These are phyloP conservation scores for Vanrija humicola DNA, from an alignment of 1,284 basidiomycete species.

Conservation along the genomic window DNA sequence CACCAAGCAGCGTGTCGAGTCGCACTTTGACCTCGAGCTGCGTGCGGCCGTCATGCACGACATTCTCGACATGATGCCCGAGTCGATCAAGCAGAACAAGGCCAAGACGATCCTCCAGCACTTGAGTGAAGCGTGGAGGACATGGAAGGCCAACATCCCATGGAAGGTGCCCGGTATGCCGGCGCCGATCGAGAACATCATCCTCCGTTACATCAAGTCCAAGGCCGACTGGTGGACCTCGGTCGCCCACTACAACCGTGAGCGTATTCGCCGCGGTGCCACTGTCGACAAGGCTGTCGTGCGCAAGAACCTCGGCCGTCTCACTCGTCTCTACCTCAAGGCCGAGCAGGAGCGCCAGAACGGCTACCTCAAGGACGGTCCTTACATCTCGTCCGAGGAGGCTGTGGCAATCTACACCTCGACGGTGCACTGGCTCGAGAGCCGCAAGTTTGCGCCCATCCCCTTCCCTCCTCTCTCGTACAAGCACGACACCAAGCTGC, in stretches of 20 bases:
- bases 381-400: slow-evolving; percentile 94
- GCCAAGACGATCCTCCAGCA: slow-evolving; percentile 98
- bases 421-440: slow-evolving; percentile 96
- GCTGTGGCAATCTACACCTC: slow-evolving; percentile 96
- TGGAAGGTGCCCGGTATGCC: slow-evolving; percentile 54
- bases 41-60: slow-evolving; percentile 99
- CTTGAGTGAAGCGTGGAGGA: slow-evolving; percentile 63
- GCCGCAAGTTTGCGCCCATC: slow-evolving; percentile 88
- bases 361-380: slow-evolving; percentile 93
- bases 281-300: slow-evolving; percentile 97
- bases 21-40: slow-evolving; percentile 95
- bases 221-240: slow-evolving; percentile 99
- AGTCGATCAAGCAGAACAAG: slow-evolving; percentile 81
- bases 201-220: slow-evolving; percentile 97
- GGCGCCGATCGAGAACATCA: slow-evolving; percentile 98
- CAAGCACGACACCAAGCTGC: slow-evolving; percentile 94
- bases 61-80: slow-evolving; percentile 94
- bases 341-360: slow-evolving; percentile 97
- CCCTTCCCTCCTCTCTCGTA: slow-evolving; percentile 97
- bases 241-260: slow-evolving; percentile 61
- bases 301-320: slow-evolving; percentile 52
- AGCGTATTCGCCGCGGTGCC: slow-evolving; percentile 67
- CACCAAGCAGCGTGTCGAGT: slow-evolving; percentile 98
- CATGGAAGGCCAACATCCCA: slow-evolving; percentile 95
- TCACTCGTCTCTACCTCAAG: slow-evolving; percentile 78